phyloP scores from a whole-genome alignment of 2,329 filamentous ascomycete genomes.

The Monosporascus ibericus region DNA sequence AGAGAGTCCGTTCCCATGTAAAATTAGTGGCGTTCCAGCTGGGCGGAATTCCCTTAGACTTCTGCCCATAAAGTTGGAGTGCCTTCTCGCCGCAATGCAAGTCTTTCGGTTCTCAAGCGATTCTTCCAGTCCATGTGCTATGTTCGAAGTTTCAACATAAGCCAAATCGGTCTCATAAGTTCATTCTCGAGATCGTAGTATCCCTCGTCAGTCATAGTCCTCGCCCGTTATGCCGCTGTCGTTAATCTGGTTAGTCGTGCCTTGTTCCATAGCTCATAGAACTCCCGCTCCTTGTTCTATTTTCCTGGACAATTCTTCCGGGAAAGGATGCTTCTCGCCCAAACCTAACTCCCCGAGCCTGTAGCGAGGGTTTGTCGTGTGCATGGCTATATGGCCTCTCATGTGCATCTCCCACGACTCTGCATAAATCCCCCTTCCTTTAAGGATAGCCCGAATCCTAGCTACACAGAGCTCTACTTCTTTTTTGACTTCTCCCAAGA shows the following conservation, averaged over 20 bases:
- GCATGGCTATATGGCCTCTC: conserved; percentile 13
- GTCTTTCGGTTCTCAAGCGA: too few relatives aligned
- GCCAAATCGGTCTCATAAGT: too few relatives aligned
- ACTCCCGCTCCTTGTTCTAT: not conserved
- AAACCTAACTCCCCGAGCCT: conserved; percentile 12
- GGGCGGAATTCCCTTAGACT: too few relatives aligned
- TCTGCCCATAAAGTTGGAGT: too few relatives aligned
- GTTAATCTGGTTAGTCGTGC: not conserved
- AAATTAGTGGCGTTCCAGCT: too few relatives aligned
- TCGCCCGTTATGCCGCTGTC: not conserved
- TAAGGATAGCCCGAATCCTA: conserved; percentile 9
- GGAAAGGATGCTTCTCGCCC: conserved; percentile 11
- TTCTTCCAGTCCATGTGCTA: too few relatives aligned
- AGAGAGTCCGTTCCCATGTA: too few relatives aligned
- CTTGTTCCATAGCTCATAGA: not conserved
- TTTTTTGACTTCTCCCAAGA: conserved; percentile 7
- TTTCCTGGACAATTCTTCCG: not conserved
- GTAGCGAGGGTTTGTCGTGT: conserved; percentile 14
- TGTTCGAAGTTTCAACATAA: too few relatives aligned
- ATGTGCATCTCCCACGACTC: conserved; percentile 11
- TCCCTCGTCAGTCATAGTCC: too few relatives aligned
- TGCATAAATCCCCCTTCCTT: conserved; percentile 12
- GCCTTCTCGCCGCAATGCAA: too few relatives aligned
- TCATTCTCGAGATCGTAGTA: too few relatives aligned
- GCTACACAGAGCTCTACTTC: conserved; percentile 8